phyloP scores from a whole-genome alignment of 2,329 filamentous ascomycete species.

The Diatrype stigma region DNA sequence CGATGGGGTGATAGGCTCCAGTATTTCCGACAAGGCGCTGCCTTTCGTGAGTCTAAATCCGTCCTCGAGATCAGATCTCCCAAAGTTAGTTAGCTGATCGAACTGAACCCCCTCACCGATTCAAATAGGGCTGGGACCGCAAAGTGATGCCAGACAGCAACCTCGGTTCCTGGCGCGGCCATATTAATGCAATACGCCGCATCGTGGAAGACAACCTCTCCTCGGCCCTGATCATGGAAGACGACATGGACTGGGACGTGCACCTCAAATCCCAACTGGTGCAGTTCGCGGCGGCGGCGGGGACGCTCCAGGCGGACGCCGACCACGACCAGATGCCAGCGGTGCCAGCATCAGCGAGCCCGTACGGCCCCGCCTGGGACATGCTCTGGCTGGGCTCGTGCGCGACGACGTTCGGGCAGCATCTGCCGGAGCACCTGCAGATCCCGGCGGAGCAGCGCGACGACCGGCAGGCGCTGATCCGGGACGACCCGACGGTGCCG shows the following conservation, averaged over 20 bases:
- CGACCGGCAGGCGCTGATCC: slow-evolving; percentile 15
- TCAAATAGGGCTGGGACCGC: slow-evolving; percentile 20
- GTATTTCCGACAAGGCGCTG: slow-evolving; percentile 35
- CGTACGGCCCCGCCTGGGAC: slow-evolving; percentile 50
- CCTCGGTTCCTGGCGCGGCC: slow-evolving; percentile 35
- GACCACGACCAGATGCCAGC: slow-evolving; percentile 10
- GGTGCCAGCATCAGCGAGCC: slow-evolving; percentile 20
- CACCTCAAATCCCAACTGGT: slow-evolving; percentile 27
- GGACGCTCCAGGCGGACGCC: slow-evolving; percentile 7
- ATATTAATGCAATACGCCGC: slow-evolving; percentile 31
- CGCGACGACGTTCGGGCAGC: slow-evolving; percentile 30
- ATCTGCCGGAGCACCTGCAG: slow-evolving; percentile 18
- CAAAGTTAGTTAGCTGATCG: too few relatives aligned
- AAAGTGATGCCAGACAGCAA: slow-evolving; percentile 24
- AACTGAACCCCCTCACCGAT: slow-evolving; percentile 1
- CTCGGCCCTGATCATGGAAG: slow-evolving; percentile 39
- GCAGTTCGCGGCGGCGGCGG: slow-evolving; percentile 22
- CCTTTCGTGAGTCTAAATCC: slow-evolving; percentile 22
- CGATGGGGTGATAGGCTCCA: slow-evolving; percentile 35
- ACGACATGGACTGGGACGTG: slow-evolving; percentile 42
- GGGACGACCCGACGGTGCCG: slow-evolving; percentile 23
- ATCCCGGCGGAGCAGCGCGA: slow-evolving; percentile 12
- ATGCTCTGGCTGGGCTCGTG: slow-evolving; percentile 50
- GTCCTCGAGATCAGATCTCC: too few relatives aligned
- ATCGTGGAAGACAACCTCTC: slow-evolving; percentile 30